Conservation (phyloP, 1,139 yeast genomes). For the Nakaseomyces nivariensis region DNA sequence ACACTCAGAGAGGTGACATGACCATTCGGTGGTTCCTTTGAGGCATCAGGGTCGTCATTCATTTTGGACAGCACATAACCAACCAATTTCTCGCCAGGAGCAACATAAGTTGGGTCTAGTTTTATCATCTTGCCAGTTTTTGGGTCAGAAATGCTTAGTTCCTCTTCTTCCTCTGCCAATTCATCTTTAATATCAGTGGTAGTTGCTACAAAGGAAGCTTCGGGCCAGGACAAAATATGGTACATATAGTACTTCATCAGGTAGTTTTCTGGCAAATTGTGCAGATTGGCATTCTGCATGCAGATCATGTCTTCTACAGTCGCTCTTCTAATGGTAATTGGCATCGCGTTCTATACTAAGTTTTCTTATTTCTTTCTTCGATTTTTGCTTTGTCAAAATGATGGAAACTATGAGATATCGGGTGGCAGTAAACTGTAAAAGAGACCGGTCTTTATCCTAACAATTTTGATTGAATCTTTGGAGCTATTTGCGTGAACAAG, state of each 20-base stretch:
- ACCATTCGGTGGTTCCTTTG: constrained; percentile 70
- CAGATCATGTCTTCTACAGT: constrained; percentile 81
- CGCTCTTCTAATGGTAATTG: constrained; percentile 83
- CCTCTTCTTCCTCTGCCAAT: constrained; percentile 24
- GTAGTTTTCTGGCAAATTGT: constrained; percentile 90
- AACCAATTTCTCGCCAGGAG: constrained; percentile 66
- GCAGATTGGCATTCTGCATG: constrained; percentile 91
- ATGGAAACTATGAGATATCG: not conserved
- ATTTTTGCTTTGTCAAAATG: not conserved
- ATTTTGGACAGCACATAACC: constrained; percentile 93
- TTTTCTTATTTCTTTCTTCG: not conserved
- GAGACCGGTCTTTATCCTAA: no score
- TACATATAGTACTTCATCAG: constrained; percentile 87
- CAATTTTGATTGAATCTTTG: no score
- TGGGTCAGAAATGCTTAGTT: constrained; percentile 13
- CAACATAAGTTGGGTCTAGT: constrained; percentile 47
- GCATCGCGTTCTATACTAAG: constrained; percentile 36
- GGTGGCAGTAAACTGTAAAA: no score
- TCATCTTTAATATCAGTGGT: constrained; percentile 41
- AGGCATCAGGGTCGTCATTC: constrained; percentile 78
- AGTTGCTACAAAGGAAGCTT: constrained; percentile 91
- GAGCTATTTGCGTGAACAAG: no score
- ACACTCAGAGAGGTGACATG: constrained; percentile 92
- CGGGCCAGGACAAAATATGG: constrained; percentile 95
- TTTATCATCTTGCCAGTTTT: constrained; percentile 21